Percentiles rank a stretch among this genome's conserved stretches.
Conservation (phyloP, 345 rosid species). For the Stellera chamaejasme region DNA sequence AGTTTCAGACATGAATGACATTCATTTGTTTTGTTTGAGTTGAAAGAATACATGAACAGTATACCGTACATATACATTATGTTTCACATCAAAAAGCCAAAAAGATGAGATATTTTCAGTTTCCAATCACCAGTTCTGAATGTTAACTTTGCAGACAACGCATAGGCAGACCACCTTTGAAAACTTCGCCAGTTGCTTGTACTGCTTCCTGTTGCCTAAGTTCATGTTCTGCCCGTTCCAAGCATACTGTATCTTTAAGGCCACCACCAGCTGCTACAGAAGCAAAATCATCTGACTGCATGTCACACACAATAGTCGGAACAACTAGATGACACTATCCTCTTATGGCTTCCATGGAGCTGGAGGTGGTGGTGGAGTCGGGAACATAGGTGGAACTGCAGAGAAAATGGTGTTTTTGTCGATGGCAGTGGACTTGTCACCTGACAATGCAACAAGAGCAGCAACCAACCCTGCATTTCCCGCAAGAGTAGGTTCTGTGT, state of each 20-base stretch:
- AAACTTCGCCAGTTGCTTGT: neutral
- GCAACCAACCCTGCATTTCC: conserved; percentile 95
- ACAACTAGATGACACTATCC: neutral
- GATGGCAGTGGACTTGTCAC: conserved; percentile 49
- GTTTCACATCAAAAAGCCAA: conserved; percentile 18
- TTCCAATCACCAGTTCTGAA: conserved; percentile 14
- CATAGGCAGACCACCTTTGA: conserved; percentile 8
- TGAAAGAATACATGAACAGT: conserved; percentile 26
- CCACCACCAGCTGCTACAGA: conserved; percentile 15
- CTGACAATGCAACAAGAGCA: conserved; percentile 84
- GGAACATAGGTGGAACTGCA: conserved; percentile 92
- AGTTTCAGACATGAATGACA: conserved; percentile 12
- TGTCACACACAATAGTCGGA: conserved; percentile 11
- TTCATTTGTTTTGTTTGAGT: conserved; percentile 14
- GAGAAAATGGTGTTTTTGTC: conserved; percentile 96
- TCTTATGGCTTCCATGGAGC: conserved; percentile 95
- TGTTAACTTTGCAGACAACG: conserved; percentile 6
- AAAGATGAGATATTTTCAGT: conserved; percentile 16
- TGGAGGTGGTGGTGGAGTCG: conserved; percentile 95
- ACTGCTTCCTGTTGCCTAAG: conserved; percentile 1
- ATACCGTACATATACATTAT: conserved; percentile 27
- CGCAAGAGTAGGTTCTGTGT: conserved; percentile 91
- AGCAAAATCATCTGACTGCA: conserved; percentile 24
- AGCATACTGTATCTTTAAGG: conserved; percentile 11
- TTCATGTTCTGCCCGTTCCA: neutral